Base-by-base conservation (phyloP, 2,329 filamentous ascomycete species). In the Trichoderma sp. region DNA sequence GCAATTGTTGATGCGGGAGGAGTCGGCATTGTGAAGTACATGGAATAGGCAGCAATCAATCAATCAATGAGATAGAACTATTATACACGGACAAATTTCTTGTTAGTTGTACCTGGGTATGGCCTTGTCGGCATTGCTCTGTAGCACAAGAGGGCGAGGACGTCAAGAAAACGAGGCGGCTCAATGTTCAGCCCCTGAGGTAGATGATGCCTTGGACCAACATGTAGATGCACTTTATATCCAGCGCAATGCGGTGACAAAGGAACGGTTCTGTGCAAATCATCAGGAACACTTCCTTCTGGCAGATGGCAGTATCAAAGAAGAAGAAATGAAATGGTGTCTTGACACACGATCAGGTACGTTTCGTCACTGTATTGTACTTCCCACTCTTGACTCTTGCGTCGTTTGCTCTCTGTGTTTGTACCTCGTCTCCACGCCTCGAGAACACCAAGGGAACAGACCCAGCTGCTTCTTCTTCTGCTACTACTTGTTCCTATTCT, bases 341-440 rank as follows among this genome's bases (percentile, higher is more conserved):
- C 3, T 56, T 55, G 28, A n/a, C 19, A 5, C 15, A 24, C 10
- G 30, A 12, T 48, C 14, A 14, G 9, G 12, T 39, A 34, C 30
- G 28, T 5, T 39, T 3, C 14, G 34, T 39, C 5, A 14, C 34
- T 14, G 34, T 39, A 39, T 5, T 39, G 34, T 10, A 39, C 14
- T 5, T 14, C 34, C 28, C 34, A 3, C 14, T 39, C 34, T 39
- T 39, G 9, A 14, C 3, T 10, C 34, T 39, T 39, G 34, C 34
- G 14, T 39, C 34, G 34, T 39, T 39, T 39, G 34, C 34, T 39
- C 34, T 14, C 34, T 39, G 44, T 28, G 43, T 26, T 61, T 59
- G 47, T 30, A 47, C 63, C 30, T 48, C 47, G 50, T 28, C 21
- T 50, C 47, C 41, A 34, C 30, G 55, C 47, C 28, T 43, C 34